Evolutionary conservation across 75 land plant species (phyloP), one percentile per base, ranked within the genome.

Genomic region (Pinus tabuliformis): DNA sequence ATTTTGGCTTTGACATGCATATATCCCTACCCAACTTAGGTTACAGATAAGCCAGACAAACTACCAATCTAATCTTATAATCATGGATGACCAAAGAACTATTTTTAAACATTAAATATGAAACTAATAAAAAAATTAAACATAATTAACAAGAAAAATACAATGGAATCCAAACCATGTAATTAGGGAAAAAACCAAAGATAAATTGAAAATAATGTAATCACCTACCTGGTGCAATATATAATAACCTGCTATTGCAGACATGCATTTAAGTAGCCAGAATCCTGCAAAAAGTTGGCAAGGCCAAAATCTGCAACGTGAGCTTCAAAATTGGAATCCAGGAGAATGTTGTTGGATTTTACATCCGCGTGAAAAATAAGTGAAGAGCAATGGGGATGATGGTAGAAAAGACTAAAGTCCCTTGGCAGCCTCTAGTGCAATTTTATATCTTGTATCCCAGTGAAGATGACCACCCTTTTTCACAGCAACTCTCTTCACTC

Each of bases 221-320:
- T 30, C 1, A 30, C 30, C 30, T 30, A 30, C 0, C 30, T 30
- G 30, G 1, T 30, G 30, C 30, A 30, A 30, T 30, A 30, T 30
- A 84, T 30, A 30, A 30, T 0, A 30, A 30, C 30, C 30, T 30
- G 30, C 30, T 30, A 30, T 30, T 30, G 30, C 95, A 78, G 92
- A 94, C 83, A 94, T 92, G 91, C 92, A 92, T 73, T 94, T 1
- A 3, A 85, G 87, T 3, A 75, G 39, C 91, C 94, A 11, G 90
- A 82, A 61, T 83, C 87, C 71, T 85, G 91, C 59, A 94, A 74
- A 70, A 89, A 87, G 72, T 94, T 94, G 59, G 97, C 97, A 6
- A 94, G 87, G 57, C 97, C 97, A 78, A 94, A 94, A 84, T 94
- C 97, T 28, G 92, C 95, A 57, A 94, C 95, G 76, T 87, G 93